These are phyloP conservation scores for Mortierella hygrophila DNA, from an alignment of 192 early-diverging fungal species.

Conservation along the genomic window DNA sequence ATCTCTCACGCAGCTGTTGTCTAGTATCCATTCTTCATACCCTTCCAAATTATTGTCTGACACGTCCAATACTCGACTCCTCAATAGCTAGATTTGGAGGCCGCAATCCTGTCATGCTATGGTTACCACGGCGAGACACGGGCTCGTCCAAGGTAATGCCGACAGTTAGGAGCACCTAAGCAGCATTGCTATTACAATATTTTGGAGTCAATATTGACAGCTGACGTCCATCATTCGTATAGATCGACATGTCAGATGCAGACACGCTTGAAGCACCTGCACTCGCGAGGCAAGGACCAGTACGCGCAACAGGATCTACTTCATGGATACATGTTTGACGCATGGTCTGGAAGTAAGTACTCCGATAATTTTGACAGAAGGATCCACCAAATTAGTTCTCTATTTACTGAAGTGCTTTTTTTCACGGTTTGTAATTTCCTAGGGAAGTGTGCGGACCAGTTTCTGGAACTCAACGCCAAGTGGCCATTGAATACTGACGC, in stretches of 20 bases:
- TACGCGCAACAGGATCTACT: conserved; percentile 1
- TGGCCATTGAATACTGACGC: conserved; percentile 23
- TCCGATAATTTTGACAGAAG: too few species aligned
- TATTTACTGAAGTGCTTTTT: not conserved
- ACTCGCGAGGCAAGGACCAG: not conserved
- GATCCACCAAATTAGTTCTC: too few species aligned
- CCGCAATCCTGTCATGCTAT: conserved; percentile 39
- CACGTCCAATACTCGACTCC: not conserved
- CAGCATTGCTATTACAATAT: not conserved
- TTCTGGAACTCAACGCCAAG: conserved; percentile 20
- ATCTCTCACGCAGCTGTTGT: not conserved
- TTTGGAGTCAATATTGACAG: not conserved
- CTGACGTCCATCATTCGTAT: not conserved
- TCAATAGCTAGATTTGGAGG: conserved; percentile 44
- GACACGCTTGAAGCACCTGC: conserved; percentile 10
- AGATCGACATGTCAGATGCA: conserved; percentile 10
- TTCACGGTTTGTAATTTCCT: not conserved
- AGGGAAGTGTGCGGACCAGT: conserved; percentile 42
- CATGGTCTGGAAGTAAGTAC: conserved; percentile 37
- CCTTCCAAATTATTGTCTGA: not conserved
- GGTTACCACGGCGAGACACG: not conserved
- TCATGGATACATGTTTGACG: conserved; percentile 51
- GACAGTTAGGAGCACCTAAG: not conserved
- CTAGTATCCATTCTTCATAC: not conserved
- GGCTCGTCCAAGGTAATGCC: not conserved